Base-by-base conservation (phyloP, 306 rosid species). In the Cicer pinnatifidum region DNA sequence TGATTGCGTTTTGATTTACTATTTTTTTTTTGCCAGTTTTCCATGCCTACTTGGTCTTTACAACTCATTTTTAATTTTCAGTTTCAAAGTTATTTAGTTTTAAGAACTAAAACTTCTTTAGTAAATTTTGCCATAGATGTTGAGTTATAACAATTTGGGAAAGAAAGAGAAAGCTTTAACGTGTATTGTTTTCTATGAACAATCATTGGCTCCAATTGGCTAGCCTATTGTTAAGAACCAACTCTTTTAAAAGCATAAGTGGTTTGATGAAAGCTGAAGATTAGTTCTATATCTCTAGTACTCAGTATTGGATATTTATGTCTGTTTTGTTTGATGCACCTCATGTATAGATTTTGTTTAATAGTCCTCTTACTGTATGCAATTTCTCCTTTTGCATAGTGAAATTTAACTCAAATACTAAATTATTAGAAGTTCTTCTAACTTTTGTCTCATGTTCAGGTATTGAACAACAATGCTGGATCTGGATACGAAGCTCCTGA, bases 401-500 rank as follows among this genome's bases (percentile, higher is more conserved):
- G 50, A 33, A 33, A 58, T 45, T 63, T 12, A 6, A 48, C 10
- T 72, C 77, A 52, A 19, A 44, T 8, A 23, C 13, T 6, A 9
- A 69, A 73, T 76, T 47, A 62, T 53, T 59, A n/a, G n/a, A 51
- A 73, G 40, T 79, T 51, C 81, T 79, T 51, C 81, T 82, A 78
- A 75, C 46, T 60, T 61, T 8, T 28, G n/a, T 74, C 9, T 79
- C 11, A 58, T 60, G 52, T 68, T 80, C 85, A 94, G 97, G 82
- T 87, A 70, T 76, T 92, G 85, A 86, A 83, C 82, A 87, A 85
- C 73, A 78, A 84, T 66, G 72, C 85, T 45, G 97, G 91, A 84
- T 82, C 88, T 67, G 99, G 99, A 40, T 88, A 86, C 63, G 88
- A 86, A 51, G 97, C 96, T 52, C 97, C 99, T 0, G 99, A 95